These are phyloP conservation scores for Salvia splendens DNA, from an alignment of 257 asterid species.

Conservation along the genomic window DNA sequence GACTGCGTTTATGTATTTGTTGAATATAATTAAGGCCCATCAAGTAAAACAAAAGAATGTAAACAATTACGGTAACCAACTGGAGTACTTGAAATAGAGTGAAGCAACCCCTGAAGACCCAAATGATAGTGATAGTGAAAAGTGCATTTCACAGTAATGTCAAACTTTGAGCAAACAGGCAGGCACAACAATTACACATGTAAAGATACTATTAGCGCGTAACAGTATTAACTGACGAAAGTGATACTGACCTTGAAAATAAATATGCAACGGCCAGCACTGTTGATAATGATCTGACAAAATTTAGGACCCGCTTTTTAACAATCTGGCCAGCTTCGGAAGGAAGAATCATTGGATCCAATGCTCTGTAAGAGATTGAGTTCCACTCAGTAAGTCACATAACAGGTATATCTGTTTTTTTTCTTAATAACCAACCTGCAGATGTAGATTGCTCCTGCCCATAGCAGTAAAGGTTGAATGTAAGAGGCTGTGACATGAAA, in stretches of 20 bases:
- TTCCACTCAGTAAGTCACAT: constrained; percentile 29
- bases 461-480: constrained; percentile 75
- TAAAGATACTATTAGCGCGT: neutral
- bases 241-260: constrained; percentile 65
- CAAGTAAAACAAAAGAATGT: constrained; percentile 1
- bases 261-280: constrained; percentile 86
- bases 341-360: constrained; percentile 79
- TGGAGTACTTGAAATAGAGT: neutral
- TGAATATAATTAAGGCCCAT: constrained; percentile 12
- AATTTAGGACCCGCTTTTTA: constrained; percentile 76
- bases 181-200: constrained; percentile 21
- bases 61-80: neutral
- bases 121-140: neutral
- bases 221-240: constrained; percentile 16
- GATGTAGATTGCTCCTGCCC: constrained; percentile 80
- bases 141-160: neutral
- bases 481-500: constrained; percentile 67
- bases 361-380: constrained; percentile 57
- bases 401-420: constrained; percentile 9
- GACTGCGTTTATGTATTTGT: neutral
- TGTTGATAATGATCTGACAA: constrained; percentile 80
- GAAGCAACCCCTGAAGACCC: constrained; percentile 16
- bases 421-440: constrained; percentile 67
- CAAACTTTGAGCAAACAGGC: constrained; percentile 23
- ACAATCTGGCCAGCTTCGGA: constrained; percentile 74